Evolutionary conservation across 352 stramenopile species (phyloP).

Genomic region (Pythium vanterpoolii): DNA sequence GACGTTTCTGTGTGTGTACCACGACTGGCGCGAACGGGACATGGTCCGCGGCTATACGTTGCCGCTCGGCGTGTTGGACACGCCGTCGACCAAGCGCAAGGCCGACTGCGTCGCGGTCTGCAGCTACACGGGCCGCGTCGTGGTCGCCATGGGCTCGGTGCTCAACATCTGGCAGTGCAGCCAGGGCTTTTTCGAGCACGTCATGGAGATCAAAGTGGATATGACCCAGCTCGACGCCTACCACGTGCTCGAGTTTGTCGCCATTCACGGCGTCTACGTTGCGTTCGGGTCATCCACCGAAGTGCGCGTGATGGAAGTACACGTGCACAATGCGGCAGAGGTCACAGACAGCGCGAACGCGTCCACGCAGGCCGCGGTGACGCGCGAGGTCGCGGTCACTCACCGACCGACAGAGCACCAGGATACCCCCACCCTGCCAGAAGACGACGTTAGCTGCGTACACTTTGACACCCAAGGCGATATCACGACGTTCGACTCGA

Average conservation of each 20-base stretch:
- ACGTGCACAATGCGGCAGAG: conserved; percentile 53
- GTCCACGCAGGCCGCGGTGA: not conserved
- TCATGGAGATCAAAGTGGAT: conserved; percentile 86
- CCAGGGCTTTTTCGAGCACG: conserved; percentile 83
- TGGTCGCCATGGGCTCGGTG: conserved; percentile 67
- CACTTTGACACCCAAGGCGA: conserved; percentile 36
- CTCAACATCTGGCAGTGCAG: conserved; percentile 88
- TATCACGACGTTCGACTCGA: conserved; percentile 46
- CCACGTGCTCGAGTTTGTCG: conserved; percentile 71
- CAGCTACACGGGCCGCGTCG: conserved; percentile 78
- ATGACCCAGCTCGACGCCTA: conserved; percentile 70
- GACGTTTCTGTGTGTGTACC: conserved; percentile 85
- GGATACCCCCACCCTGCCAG: conserved; percentile 13
- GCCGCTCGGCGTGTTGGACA: conserved; percentile 70
- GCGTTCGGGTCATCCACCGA: conserved; percentile 73
- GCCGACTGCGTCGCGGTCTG: conserved; percentile 75
- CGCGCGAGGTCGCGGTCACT: not conserved
- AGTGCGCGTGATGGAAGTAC: conserved; percentile 81
- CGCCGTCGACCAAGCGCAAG: conserved; percentile 44
- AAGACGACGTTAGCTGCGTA: conserved; percentile 49
- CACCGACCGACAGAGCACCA: not conserved
- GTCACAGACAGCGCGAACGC: not conserved
- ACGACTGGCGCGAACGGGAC: conserved; percentile 80
- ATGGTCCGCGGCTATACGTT: conserved; percentile 83
- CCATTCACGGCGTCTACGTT: conserved; percentile 78